Conservation (phyloP, 2,329 filamentous ascomycete genomes). For the Xenosphaeropsis pyriputrescens region DNA sequence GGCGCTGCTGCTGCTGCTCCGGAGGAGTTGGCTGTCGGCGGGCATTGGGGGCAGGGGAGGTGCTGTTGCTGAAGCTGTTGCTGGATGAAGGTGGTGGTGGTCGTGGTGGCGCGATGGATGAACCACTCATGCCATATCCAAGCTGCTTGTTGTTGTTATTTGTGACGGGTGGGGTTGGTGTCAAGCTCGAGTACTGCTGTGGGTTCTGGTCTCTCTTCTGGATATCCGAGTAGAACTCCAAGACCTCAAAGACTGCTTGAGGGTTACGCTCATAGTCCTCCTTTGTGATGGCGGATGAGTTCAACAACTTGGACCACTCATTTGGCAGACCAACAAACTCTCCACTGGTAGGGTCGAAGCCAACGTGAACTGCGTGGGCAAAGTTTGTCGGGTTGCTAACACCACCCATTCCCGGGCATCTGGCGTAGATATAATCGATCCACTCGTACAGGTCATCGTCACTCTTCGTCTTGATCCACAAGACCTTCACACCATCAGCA, state of each 20-base stretch:
- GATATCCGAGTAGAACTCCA: conserved; percentile 77
- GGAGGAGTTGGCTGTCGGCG: conserved; percentile 29
- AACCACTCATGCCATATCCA: conserved; percentile 34
- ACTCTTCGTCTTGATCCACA: conserved; percentile 86
- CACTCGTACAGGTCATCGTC: conserved; percentile 97
- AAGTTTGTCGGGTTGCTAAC: conserved; percentile 99
- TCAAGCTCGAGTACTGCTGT: conserved; percentile 50
- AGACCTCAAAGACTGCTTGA: conserved; percentile 65
- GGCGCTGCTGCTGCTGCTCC: conserved; percentile 31
- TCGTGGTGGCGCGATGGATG: conserved; percentile 52
- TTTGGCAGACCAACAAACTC: conserved; percentile 88
- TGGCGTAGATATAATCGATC: conserved; percentile 96
- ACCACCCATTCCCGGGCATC: conserved; percentile 93
- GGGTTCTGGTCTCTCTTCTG: conserved; percentile 63
- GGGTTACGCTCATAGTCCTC: conserved; percentile 98
- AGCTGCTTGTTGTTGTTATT: conserved; percentile 46
- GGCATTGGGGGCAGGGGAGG: conserved; percentile 10
- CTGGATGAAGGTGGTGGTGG: conserved; percentile 38
- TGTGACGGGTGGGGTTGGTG: conserved; percentile 45
- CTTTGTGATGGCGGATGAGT: conserved; percentile 92
- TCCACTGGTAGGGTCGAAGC: conserved; percentile 88
- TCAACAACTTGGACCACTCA: conserved; percentile 94
- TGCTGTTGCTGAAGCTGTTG: conserved; percentile 20
- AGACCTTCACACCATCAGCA: conserved; percentile 48
- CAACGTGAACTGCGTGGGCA: conserved; percentile 90